Base-by-base conservation (phyloP, 441 rosid species). In the Brassica hybrid region DNA sequence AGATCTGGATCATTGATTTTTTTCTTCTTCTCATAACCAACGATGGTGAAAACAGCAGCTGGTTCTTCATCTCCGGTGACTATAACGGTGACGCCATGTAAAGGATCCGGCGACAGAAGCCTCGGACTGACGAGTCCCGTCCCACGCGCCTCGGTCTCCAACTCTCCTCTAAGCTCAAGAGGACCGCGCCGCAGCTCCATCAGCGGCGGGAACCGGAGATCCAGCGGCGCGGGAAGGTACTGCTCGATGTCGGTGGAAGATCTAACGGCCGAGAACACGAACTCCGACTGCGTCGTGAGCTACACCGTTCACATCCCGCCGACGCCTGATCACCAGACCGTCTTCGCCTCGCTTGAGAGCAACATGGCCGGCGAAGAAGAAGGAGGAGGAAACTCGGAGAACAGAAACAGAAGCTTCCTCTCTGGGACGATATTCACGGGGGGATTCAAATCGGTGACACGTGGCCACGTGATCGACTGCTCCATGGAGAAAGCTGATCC, bases 231-330 rank as follows among this genome's bases (percentile, higher is more conserved):
- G 38, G 92, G 94, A 64, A 86, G 91, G 69, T 90, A 91, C 77
- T 81, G 87, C 62, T 81, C 92, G 0, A 83, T 82, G 84, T 86
- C 90, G 1, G 84, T 78, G 57, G 92, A 86, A 45, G 92, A 86
- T 13, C 41, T 80, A 8, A 75, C 73, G 7, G 87, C 88, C 10
- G 89, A 84, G 8, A 27, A 27, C 32, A 27, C 32, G 70, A 79
- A 64, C 6, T 83, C 91, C 5, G 94, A 85, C 12, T 89, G 84
- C 69, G 79, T 72, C 18, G 79, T 90, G 13, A 75, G 83, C 4
- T 93, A 93, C 65, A 91, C 96, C 1, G 97, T 93, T 36, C 97
- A 91, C 17, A 91, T 93, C 12, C 97, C 97, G 6, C 87, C 96
- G 0, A 93, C 97, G 43, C 97, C 97, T 0, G 97, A 93, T 75